Evolutionary conservation across 345 rosid genomes (phyloP).

Genomic region (Raphanus sativus): DNA sequence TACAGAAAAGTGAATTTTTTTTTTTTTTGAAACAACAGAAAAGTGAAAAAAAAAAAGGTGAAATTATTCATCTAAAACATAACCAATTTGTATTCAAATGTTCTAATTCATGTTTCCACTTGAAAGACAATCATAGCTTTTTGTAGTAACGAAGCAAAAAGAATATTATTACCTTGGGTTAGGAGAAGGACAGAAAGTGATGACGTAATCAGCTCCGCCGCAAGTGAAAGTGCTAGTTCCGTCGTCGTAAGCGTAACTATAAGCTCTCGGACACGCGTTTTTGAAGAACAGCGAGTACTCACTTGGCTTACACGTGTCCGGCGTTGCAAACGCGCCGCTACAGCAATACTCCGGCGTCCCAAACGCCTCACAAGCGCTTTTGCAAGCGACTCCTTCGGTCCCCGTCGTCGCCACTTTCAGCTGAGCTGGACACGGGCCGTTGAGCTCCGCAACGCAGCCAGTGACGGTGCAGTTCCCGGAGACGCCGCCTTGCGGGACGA

Average conservation of each 20-base stretch:
- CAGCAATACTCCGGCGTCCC: constrained; percentile 60
- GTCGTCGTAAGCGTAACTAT: constrained; percentile 72
- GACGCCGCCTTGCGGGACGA: constrained; percentile 51
- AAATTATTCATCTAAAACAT: constrained; percentile 7
- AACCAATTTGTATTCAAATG: neutral
- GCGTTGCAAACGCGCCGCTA: constrained; percentile 54
- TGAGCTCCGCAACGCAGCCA: constrained; percentile 57
- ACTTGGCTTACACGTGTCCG: constrained; percentile 56
- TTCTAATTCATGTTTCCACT: constrained; percentile 21
- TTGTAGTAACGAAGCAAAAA: neutral
- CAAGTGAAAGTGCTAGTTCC: constrained; percentile 61
- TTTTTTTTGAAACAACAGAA: too few relatives aligned
- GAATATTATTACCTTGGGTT: constrained; percentile 39
- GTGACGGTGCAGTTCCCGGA: constrained; percentile 50
- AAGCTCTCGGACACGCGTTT: constrained; percentile 56
- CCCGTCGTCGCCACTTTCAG: constrained; percentile 41
- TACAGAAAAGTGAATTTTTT: neutral
- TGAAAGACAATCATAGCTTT: neutral
- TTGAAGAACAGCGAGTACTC: constrained; percentile 58
- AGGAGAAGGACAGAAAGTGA: constrained; percentile 58
- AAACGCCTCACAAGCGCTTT: constrained; percentile 67
- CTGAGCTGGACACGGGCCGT: constrained; percentile 53
- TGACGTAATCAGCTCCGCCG: constrained; percentile 46
- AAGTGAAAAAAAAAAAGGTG: neutral
- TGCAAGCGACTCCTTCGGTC: constrained; percentile 50